phyloP scores from a whole-genome alignment of 306 rosid genomes.

The Rosa rugosa region DNA sequence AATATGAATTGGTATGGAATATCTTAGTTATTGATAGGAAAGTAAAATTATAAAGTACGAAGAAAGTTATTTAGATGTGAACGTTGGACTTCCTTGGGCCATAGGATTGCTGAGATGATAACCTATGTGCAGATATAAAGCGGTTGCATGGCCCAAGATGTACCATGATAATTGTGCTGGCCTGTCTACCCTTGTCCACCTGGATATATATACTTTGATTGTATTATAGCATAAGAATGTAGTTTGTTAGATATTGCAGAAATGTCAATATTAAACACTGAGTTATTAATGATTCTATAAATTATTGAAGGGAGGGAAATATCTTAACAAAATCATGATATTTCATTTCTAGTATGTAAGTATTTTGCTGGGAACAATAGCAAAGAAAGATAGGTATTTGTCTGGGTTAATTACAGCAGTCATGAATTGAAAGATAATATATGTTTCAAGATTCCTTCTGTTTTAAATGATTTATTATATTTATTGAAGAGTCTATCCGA shows the following conservation, averaged over 20 bases:
- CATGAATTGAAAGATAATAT: background rate
- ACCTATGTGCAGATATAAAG: background rate
- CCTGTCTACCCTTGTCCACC: background rate
- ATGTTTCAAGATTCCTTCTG: background rate
- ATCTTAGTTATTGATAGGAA: background rate
- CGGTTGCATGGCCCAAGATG: background rate
- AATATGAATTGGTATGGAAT: slow-evolving; percentile 78
- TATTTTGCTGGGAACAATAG: background rate
- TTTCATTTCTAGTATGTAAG: background rate
- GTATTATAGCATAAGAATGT: background rate
- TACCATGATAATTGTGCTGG: background rate
- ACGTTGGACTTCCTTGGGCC: background rate
- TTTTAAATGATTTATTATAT: background rate
- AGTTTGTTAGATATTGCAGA: background rate
- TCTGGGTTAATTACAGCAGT: background rate
- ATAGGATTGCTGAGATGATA: slow-evolving; percentile 8
- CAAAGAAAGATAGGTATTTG: slow-evolving; percentile 1
- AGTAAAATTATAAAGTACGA: background rate
- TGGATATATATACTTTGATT: slow-evolving; percentile 4
- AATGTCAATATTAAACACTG: background rate
- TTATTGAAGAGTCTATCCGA: too few relatives aligned
- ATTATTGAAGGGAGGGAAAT: background rate
- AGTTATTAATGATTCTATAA: background rate
- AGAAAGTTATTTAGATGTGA: background rate
- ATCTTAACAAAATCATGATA: background rate